Conservation (phyloP, 2,329 filamentous ascomycete species). For the Aspergillus sp. region DNA sequence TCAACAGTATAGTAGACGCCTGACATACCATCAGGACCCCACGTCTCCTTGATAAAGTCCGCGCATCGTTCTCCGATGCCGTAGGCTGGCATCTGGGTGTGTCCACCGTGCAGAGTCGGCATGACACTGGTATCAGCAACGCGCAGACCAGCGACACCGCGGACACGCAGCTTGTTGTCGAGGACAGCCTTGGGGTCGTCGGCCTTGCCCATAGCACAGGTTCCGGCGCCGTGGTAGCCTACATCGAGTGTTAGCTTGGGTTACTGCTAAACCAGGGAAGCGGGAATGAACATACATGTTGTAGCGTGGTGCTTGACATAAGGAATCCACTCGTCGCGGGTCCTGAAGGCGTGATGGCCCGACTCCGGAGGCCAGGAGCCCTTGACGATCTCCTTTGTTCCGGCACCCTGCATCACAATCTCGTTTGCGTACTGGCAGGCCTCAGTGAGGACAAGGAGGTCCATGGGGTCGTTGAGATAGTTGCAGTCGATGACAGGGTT, state of each 20-base stretch:
- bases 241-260: too few species aligned
- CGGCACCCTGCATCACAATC: constrained; percentile 54
- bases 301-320: constrained; percentile 61
- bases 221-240: constrained; percentile 60
- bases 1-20: neutral
- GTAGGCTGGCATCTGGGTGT: constrained; percentile 60
- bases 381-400: constrained; percentile 60
- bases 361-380: constrained; percentile 58
- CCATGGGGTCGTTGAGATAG: constrained; percentile 58
- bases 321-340: constrained; percentile 58
- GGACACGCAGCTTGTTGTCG: constrained; percentile 54
- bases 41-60: constrained; percentile 51
- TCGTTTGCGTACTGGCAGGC: constrained; percentile 61
- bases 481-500: constrained; percentile 60
- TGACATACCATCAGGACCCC: constrained; percentile 10
- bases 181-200: constrained; percentile 54
- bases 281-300: constrained; percentile 51
- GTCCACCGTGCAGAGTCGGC: constrained; percentile 52
- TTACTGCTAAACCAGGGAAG: too few species aligned
- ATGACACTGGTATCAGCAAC: constrained; percentile 57
- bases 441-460: constrained; percentile 60
- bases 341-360: constrained; percentile 54
- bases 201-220: constrained; percentile 55
- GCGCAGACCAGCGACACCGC: constrained; percentile 53
- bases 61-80: constrained; percentile 57